Evolutionary conservation across 83 land plant species (phyloP).

Genomic region (Picea engelmannii): DNA sequence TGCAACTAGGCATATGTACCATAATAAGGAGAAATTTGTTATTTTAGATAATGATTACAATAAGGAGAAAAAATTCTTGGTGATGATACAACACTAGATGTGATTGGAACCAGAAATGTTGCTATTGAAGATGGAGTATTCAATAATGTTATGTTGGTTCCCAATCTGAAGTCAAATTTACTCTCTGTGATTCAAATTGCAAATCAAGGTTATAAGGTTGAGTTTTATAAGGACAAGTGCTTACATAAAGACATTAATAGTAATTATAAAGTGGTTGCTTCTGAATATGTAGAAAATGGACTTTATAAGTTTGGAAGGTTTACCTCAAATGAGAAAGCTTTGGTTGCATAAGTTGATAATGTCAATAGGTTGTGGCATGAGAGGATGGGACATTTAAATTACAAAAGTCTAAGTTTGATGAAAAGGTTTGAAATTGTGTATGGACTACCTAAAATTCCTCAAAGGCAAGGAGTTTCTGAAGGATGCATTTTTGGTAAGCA

Average conservation of each 20-base stretch:
- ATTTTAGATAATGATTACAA: not conserved
- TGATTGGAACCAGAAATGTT: not conserved
- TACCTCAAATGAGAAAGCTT: not conserved
- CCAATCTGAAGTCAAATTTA: not conserved
- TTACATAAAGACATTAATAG: not conserved
- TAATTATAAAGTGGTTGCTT: not conserved
- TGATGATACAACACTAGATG: not conserved
- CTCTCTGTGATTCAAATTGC: not conserved
- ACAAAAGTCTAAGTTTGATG: not conserved
- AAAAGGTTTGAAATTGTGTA: not conserved
- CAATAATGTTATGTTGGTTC: not conserved
- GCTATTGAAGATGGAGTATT: not conserved
- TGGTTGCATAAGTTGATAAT: not conserved
- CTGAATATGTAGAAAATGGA: not conserved
- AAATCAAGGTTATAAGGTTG: not conserved
- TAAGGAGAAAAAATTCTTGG: not conserved
- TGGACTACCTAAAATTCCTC: not conserved
- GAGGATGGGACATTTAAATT: not conserved
- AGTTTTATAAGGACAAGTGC: not conserved
- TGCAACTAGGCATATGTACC: no score
- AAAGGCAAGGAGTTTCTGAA: not conserved
- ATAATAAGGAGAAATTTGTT: no score
- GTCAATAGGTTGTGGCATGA: not conserved
- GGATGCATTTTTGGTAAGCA: not conserved
- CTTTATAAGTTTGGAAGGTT: not conserved